Percentiles rank a stretch among this genome's conserved stretches.
phyloP scores from a whole-genome alignment of 2,329 filamentous ascomycete species.

The Fusarium veterinarium region DNA sequence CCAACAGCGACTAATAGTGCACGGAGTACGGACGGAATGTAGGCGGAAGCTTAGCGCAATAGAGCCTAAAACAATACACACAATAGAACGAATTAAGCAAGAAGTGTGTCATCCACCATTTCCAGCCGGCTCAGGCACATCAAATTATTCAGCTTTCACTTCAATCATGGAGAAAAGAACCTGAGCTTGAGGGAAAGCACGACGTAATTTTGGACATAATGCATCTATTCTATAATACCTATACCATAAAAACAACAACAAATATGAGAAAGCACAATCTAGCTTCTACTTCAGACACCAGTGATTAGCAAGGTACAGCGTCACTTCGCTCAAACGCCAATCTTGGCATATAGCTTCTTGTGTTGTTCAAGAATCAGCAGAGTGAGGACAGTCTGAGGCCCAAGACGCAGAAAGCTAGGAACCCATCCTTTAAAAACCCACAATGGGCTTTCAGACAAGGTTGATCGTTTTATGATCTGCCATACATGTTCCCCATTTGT shows the following conservation, averaged over 20 bases:
- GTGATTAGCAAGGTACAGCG: too few species aligned
- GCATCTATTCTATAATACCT: too few species aligned
- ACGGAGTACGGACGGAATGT: background rate
- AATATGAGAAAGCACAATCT: too few species aligned
- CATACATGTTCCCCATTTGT: background rate
- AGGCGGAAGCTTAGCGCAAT: background rate
- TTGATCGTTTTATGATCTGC: background rate
- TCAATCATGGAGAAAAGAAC: too few species aligned
- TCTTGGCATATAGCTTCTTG: background rate
- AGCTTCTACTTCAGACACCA: too few species aligned
- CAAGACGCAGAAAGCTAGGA: constrained; percentile 12
- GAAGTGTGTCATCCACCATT: background rate
- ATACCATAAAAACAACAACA: too few species aligned
- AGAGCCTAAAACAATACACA: background rate
- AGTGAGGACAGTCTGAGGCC: background rate
- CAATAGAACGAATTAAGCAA: too few species aligned
- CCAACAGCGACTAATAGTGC: background rate
- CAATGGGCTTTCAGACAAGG: background rate
- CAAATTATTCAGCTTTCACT: too few species aligned
- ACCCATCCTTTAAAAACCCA: constrained; percentile 1
- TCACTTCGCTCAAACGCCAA: background rate
- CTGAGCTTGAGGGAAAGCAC: too few species aligned
- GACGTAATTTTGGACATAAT: too few species aligned
- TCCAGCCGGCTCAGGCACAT: background rate
- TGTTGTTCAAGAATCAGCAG: constrained; percentile 3